Conservation (phyloP, 2,329 filamentous ascomycete species). For the Paecilomyces sp. region DNA sequence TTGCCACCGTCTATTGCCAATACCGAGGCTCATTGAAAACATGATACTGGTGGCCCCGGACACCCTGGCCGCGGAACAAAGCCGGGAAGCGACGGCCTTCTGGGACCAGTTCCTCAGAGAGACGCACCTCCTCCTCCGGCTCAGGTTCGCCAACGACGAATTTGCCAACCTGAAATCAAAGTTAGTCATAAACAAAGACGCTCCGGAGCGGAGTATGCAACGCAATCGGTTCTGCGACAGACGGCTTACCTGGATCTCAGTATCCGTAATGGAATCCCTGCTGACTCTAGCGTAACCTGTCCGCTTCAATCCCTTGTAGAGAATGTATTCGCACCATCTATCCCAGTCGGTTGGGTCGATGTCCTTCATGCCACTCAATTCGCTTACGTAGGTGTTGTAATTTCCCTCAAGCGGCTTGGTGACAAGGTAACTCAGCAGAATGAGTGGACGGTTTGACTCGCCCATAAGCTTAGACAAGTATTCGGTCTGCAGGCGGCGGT, state of each 20-base stretch:
- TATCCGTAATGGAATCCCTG: conserved; percentile 88
- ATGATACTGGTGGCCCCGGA: conserved; percentile 85
- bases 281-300: conserved; percentile 86
- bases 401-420: conserved; percentile 86
- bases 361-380: conserved; percentile 84
- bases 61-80: conserved; percentile 76
- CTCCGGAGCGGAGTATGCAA: not conserved
- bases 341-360: conserved; percentile 93
- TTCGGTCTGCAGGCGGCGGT: conserved; percentile 59
- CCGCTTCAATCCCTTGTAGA: conserved; percentile 82
- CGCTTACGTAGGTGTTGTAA: conserved; percentile 91
- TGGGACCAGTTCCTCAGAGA: conserved; percentile 67
- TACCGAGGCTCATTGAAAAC: conserved; percentile 91
- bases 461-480: conserved; percentile 89
- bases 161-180: conserved; percentile 62
- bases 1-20: conserved; percentile 27
- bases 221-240: not conserved
- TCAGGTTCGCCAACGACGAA: conserved; percentile 73
- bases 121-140: conserved; percentile 55
- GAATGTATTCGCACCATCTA: conserved; percentile 97
- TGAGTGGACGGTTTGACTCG: conserved; percentile 66
- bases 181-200: conserved; percentile 5
- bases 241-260: conserved; percentile 71
- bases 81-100: conserved; percentile 74
- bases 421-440: conserved; percentile 87